These are phyloP conservation scores for Aegilops bicornis DNA, from an alignment of 176 grass and related monocot species.

Conservation along the genomic window DNA sequence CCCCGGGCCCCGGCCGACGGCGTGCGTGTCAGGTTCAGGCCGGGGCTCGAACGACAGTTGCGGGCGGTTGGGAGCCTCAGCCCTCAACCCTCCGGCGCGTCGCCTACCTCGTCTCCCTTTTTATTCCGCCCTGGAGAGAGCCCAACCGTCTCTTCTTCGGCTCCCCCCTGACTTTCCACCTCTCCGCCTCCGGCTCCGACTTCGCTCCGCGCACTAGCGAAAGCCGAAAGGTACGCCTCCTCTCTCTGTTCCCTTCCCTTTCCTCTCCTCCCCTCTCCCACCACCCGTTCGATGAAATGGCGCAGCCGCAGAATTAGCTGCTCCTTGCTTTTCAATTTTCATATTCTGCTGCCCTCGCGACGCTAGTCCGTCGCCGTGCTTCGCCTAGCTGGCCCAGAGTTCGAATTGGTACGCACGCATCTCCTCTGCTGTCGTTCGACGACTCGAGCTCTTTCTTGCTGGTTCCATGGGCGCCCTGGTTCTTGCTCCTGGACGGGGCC, in stretches of 20 bases:
- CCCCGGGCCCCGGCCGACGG: no score
- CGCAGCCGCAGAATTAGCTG: background rate
- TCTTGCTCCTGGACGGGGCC: background rate
- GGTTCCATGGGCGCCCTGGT: background rate
- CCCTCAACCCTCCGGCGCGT: background rate
- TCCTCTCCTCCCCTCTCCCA: background rate
- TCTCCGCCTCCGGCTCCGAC: background rate
- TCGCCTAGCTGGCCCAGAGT: background rate
- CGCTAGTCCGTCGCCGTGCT: background rate
- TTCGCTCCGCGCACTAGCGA: background rate
- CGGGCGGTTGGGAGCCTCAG: slow-evolving; percentile 33
- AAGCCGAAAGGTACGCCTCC: slow-evolving; percentile 22
- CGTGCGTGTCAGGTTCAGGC: no score
- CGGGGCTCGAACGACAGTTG: no score
- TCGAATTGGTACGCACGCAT: background rate
- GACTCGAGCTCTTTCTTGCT: background rate
- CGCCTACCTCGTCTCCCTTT: slow-evolving; percentile 1
- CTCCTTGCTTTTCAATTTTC: background rate
- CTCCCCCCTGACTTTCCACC: background rate
- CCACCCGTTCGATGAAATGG: slow-evolving; percentile 33
- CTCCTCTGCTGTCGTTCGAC: background rate
- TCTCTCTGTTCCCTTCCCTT: background rate
- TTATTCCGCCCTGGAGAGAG: slow-evolving; percentile 9
- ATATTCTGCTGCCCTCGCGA: background rate
- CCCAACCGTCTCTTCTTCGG: slow-evolving; percentile 20